Conservation (phyloP, 2,329 filamentous ascomycete species). For the Penicillium sp. region DNA sequence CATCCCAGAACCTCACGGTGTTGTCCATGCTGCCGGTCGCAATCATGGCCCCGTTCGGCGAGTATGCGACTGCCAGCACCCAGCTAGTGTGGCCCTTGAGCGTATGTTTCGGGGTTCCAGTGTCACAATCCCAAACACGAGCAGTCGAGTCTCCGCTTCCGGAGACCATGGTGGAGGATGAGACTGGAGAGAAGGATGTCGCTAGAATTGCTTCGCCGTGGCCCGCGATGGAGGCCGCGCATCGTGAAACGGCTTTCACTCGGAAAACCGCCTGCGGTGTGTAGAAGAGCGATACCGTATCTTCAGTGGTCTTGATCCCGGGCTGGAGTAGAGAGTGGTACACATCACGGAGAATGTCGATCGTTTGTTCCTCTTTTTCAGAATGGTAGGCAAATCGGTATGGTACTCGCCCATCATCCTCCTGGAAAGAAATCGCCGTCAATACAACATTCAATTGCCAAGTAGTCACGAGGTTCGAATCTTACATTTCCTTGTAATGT, state of each 20-base stretch:
- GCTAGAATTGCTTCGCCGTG: conserved; percentile 89
- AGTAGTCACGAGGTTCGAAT: not conserved
- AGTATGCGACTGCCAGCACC: conserved; percentile 86
- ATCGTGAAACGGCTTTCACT: conserved; percentile 86
- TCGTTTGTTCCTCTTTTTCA: conserved; percentile 35
- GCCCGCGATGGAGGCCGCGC: conserved; percentile 81
- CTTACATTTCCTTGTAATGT: conserved; percentile 72
- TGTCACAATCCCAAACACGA: conserved; percentile 91
- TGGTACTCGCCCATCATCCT: conserved; percentile 60
- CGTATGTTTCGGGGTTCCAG: conserved; percentile 81
- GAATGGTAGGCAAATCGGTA: conserved; percentile 63
- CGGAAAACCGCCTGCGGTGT: conserved; percentile 89
- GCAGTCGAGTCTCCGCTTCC: conserved; percentile 90
- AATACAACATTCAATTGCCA: conserved; percentile 7
- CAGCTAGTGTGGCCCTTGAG: conserved; percentile 84
- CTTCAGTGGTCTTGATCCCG: conserved; percentile 57
- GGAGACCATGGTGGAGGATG: conserved; percentile 74
- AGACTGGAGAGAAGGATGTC: conserved; percentile 77
- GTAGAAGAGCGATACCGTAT: conserved; percentile 61
- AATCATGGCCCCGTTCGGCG: conserved; percentile 74
- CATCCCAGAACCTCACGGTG: conserved; percentile 84
- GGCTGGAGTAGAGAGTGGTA: conserved; percentile 53
- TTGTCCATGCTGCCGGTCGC: conserved; percentile 94
- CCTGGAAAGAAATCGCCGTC: conserved; percentile 33
- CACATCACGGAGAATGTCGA: conserved; percentile 48